Conservation (phyloP, 2,329 filamentous ascomycete genomes). For the Diaporthe capsici region DNA sequence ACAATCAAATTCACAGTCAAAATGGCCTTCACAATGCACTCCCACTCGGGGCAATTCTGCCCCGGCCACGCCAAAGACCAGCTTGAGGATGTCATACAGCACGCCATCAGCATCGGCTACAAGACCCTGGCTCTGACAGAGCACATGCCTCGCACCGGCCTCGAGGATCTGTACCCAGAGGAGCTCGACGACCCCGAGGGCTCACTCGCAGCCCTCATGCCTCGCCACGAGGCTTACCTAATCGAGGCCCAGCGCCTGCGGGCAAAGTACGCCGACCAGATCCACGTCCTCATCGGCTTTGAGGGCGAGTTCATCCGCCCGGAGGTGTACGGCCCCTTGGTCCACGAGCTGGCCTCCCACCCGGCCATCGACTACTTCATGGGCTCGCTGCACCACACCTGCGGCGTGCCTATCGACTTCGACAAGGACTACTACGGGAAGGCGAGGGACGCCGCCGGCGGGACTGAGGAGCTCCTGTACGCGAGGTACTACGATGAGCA, state of each 20-base stretch:
- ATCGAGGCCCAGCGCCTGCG: conserved; percentile 81
- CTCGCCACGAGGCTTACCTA: conserved; percentile 80
- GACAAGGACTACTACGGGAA: conserved; percentile 76
- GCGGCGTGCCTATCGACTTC: conserved; percentile 90
- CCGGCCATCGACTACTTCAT: conserved; percentile 89
- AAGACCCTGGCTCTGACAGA: conserved; percentile 90
- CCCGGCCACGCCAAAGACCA: conserved; percentile 87
- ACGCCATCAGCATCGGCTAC: conserved; percentile 84
- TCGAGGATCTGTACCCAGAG: conserved; percentile 90
- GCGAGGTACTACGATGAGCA: conserved; percentile 92
- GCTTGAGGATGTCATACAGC: conserved; percentile 85
- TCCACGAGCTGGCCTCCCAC: conserved; percentile 70
- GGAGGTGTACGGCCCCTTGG: conserved; percentile 65
- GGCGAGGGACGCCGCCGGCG: conserved; percentile 57
- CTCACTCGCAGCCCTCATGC: conserved; percentile 62
- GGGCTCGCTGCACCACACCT: conserved; percentile 92
- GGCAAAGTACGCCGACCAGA: conserved; percentile 75
- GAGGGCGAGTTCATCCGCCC: conserved; percentile 93
- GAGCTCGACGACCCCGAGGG: conserved; percentile 72
- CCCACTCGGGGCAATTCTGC: conserved; percentile 98
- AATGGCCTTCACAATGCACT: conserved; percentile 99
- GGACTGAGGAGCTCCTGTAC: conserved; percentile 80
- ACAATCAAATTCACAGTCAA: background rate
- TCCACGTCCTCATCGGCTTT: conserved; percentile 89
- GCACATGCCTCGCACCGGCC: conserved; percentile 87